Percentiles rank a stretch among this genome's conserved stretches.
These are phyloP conservation scores for Leccinum broughii DNA, from an alignment of 768 basidiomycete genomes.

Conservation along the genomic window DNA sequence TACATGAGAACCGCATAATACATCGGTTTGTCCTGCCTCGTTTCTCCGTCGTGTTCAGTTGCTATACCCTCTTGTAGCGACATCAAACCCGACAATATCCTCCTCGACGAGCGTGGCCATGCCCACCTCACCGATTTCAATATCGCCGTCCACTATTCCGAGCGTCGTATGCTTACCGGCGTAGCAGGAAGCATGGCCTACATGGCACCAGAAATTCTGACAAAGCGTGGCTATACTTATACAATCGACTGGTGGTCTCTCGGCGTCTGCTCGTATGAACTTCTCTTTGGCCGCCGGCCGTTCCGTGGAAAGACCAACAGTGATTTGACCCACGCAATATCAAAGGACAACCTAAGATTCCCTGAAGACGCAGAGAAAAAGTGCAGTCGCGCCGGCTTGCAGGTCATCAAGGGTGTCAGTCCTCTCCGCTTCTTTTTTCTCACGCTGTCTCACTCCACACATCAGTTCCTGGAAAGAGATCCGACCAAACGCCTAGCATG, in stretches of 20 bases:
- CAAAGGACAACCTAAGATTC: slow-evolving; percentile 83
- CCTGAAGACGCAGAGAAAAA: slow-evolving; percentile 86
- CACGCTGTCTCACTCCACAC: slow-evolving; percentile 8
- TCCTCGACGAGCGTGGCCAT: slow-evolving; percentile 93
- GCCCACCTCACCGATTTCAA: slow-evolving; percentile 98
- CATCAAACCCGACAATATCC: slow-evolving; percentile 96
- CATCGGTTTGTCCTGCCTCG: slow-evolving; percentile 69
- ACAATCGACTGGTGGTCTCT: slow-evolving; percentile 98
- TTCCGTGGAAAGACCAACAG: slow-evolving; percentile 94
- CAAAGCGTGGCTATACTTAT: slow-evolving; percentile 92
- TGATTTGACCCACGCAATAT: slow-evolving; percentile 89
- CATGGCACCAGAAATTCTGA: slow-evolving; percentile 92
- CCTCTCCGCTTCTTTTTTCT: slow-evolving; percentile 10
- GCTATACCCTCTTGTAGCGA: slow-evolving; percentile 53
- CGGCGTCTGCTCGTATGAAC: slow-evolving; percentile 89
- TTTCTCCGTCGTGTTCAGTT: too few species aligned
- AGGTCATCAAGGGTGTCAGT: slow-evolving; percentile 78
- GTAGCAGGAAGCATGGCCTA: slow-evolving; percentile 99
- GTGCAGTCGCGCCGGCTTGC: slow-evolving; percentile 75
- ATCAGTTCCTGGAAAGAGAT: slow-evolving; percentile 86
- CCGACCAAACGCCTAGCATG: slow-evolving; percentile 78
- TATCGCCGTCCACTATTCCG: slow-evolving; percentile 95
- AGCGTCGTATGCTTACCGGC: slow-evolving; percentile 79
- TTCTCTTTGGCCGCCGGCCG: slow-evolving; percentile 88
- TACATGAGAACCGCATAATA: slow-evolving; percentile 93